Conservation (phyloP, 352 stramenopile species). For the Phytophthora idaei region DNA sequence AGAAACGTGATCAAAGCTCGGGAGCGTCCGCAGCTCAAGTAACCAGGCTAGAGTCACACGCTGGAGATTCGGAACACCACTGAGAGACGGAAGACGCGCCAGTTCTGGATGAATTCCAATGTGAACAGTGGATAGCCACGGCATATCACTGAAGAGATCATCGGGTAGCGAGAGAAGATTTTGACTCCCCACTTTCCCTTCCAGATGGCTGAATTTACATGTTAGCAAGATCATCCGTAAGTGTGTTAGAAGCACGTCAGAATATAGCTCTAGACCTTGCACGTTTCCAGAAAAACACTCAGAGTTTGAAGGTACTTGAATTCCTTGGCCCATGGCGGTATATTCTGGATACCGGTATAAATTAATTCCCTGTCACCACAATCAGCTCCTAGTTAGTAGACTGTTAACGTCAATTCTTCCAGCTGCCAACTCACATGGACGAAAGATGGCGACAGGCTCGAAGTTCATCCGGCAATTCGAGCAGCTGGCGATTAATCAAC, state of each 20-base stretch:
- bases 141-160: constrained; percentile 32
- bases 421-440: constrained; percentile 23
- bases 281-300: background rate
- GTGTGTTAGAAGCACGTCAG: too few relatives aligned
- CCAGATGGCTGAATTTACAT: constrained; percentile 29
- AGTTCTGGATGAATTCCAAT: constrained; percentile 20
- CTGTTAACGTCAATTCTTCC: background rate
- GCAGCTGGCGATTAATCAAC: constrained; percentile 40
- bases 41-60: constrained; percentile 23
- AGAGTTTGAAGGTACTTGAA: constrained; percentile 40
- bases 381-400: constrained; percentile 1
- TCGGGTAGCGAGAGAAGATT: constrained; percentile 18
- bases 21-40: constrained; percentile 9
- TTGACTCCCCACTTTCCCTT: constrained; percentile 22
- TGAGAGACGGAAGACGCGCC: constrained; percentile 13
- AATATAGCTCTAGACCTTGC: too few relatives aligned
- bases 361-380: constrained; percentile 8
- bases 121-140: constrained; percentile 25
- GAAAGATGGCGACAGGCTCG: constrained; percentile 21
- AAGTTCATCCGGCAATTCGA: constrained; percentile 33
- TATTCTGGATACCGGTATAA: constrained; percentile 27
- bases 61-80: constrained; percentile 31
- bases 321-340: constrained; percentile 27
- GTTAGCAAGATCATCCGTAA: too few relatives aligned
- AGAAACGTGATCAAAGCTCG: constrained; percentile 11